Evolutionary conservation across 495 filamentous ascomycete species (phyloP).

Genomic region (Stereocaulon alpinum): DNA sequence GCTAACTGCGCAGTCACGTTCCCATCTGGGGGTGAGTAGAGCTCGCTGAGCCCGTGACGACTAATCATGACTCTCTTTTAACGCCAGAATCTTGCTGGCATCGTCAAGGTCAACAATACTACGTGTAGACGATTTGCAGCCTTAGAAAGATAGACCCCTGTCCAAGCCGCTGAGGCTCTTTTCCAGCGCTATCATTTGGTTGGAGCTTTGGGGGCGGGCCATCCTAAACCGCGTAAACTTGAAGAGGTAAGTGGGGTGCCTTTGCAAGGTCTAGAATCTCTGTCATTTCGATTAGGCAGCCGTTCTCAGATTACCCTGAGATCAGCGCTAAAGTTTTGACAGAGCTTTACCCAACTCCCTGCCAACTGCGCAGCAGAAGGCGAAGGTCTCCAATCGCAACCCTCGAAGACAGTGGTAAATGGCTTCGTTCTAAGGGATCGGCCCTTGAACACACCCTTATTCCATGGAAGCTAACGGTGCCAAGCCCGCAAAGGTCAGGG

Average conservation of each 20-base stretch:
- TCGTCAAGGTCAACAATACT: not conserved
- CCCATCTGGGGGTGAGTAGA: constrained; percentile 3
- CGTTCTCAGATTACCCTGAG: not conserved
- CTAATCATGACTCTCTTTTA: not conserved
- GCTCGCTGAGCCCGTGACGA: constrained; percentile 4
- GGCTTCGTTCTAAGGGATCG: not conserved
- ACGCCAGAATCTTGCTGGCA: not conserved
- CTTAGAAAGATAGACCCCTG: not conserved
- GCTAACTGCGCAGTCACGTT: constrained; percentile 9
- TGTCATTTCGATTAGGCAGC: not conserved
- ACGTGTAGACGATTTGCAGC: not conserved
- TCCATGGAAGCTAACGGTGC: too few relatives aligned
- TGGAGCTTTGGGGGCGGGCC: not conserved
- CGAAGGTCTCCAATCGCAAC: not conserved
- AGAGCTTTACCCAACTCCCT: not conserved
- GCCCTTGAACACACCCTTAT: not conserved
- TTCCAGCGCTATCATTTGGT: not conserved
- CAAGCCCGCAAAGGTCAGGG: too few relatives aligned
- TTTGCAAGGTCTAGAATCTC: not conserved
- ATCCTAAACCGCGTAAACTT: not conserved
- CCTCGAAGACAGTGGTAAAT: not conserved
- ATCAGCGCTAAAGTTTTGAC: not conserved
- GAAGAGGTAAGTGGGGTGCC: not conserved
- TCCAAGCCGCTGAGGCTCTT: not conserved
- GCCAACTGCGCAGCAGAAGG: not conserved